A percentile compares a stretch with the other conserved stretches of the same genome.
Evolutionary conservation across 768 basidiomycete genomes (phyloP).

Genomic region (Lactifluus piperatus): DNA sequence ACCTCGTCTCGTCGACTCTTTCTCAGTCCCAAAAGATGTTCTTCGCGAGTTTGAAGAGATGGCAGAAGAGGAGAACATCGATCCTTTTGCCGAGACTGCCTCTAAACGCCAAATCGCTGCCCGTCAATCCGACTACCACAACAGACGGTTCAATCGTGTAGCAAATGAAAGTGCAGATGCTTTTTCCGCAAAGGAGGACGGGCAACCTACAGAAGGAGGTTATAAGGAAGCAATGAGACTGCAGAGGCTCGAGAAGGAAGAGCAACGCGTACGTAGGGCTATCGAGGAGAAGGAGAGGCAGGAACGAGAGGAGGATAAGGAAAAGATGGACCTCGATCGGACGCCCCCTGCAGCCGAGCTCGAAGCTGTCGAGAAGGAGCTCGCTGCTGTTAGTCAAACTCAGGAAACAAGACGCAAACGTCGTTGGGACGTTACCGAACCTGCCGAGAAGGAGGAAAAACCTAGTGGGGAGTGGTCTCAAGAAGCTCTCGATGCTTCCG

Average conservation of each 20-base stretch:
- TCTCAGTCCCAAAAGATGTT: constrained; percentile 88
- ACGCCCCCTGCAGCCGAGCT: constrained; percentile 82
- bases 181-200: constrained; percentile 60
- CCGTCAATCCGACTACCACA: constrained; percentile 92
- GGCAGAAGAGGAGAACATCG: constrained; percentile 88
- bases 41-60: constrained; percentile 90
- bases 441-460: constrained; percentile 56
- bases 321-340: constrained; percentile 85
- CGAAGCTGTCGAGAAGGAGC: constrained; percentile 61
- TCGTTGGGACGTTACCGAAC: constrained; percentile 65
- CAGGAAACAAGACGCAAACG: constrained; percentile 60
- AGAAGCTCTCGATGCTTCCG: constrained; percentile 62
- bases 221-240: constrained; percentile 97
- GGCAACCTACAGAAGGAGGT: constrained; percentile 67
- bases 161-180: constrained; percentile 76
- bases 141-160: constrained; percentile 79
- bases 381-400: constrained; percentile 43
- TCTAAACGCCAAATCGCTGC: constrained; percentile 89
- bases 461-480: constrained; percentile 62
- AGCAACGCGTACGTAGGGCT: constrained; percentile 68
- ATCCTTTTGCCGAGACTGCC: constrained; percentile 89
- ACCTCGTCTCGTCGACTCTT: constrained; percentile 77
- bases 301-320: constrained; percentile 58
- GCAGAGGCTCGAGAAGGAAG: constrained; percentile 87
- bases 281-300: constrained; percentile 85